Conservation (phyloP, 1,139 yeast species). For the Geotrichum citri-aurantii region DNA sequence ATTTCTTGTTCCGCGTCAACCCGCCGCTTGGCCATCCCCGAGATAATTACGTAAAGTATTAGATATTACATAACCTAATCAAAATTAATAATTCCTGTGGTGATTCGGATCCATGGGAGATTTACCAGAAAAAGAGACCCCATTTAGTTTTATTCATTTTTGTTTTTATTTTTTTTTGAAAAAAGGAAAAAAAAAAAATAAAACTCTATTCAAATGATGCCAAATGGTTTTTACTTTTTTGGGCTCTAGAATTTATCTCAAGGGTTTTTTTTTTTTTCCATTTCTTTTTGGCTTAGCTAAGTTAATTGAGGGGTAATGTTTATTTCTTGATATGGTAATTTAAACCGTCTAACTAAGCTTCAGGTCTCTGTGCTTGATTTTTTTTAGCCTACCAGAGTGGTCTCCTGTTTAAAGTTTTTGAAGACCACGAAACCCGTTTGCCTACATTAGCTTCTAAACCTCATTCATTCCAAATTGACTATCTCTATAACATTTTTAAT, state of each 20-base stretch:
- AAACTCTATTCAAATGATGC: not conserved
- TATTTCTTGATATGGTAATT: not conserved
- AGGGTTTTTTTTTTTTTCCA: not conserved
- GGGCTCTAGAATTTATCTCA: not conserved
- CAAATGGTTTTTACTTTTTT: not conserved
- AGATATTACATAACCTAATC: not conserved
- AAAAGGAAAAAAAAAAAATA: not conserved
- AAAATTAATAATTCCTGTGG: not conserved
- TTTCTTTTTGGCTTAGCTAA: not conserved
- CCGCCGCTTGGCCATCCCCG: not conserved
- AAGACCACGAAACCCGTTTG: too few relatives aligned
- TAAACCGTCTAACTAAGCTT: not conserved
- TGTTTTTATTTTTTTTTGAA: not conserved
- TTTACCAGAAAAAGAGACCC: too few relatives aligned
- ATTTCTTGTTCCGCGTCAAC: not conserved
- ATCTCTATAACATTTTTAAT: too few relatives aligned
- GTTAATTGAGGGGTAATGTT: not conserved
- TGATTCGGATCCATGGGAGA: too few relatives aligned
- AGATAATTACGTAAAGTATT: not conserved
- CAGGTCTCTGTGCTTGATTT: too few relatives aligned
- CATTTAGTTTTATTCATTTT: too few relatives aligned
- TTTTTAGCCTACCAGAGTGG: too few relatives aligned
- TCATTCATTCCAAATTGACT: too few relatives aligned
- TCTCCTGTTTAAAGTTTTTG: too few relatives aligned
- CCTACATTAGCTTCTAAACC: too few relatives aligned